Conservation (phyloP, 768 basidiomycete species). For the Rhizopogon salebrosus region DNA sequence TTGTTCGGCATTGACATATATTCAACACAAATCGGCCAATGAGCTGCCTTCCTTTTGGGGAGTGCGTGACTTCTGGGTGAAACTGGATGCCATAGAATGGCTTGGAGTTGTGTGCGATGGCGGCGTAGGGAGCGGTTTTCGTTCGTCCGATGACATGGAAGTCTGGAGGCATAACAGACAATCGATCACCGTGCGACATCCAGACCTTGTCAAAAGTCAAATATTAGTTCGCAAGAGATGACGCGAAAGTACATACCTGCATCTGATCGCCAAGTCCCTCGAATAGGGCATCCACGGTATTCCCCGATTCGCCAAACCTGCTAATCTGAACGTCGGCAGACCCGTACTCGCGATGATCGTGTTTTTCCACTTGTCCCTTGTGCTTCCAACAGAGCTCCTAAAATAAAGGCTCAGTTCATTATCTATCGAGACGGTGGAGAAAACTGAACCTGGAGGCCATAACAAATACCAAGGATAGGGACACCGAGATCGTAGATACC, state of each 20-base stretch:
- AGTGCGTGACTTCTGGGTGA: conserved; percentile 98
- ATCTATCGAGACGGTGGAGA: neutral
- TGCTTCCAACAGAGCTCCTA: conserved; percentile 93
- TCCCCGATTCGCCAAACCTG: conserved; percentile 46
- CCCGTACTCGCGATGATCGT: conserved; percentile 94
- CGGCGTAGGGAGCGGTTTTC: conserved; percentile 83
- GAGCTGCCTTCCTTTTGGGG: conserved; percentile 82
- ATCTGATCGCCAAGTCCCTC: conserved; percentile 83
- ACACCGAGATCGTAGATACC: conserved; percentile 83
- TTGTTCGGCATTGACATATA: conserved; percentile 74
- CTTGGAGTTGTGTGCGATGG: conserved; percentile 85
- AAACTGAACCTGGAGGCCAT: conserved; percentile 79
- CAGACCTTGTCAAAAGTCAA: conserved; percentile 64
- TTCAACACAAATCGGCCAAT: conserved; percentile 79
- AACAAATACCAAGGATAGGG: conserved; percentile 95
- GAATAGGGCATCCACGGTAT: conserved; percentile 70
- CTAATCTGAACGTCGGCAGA: conserved; percentile 76
- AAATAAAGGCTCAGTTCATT: neutral
- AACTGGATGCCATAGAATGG: conserved; percentile 97
- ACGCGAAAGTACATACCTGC: conserved; percentile 49
- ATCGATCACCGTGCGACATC: conserved; percentile 99
- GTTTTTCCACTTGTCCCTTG: conserved; percentile 78
- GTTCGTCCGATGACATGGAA: conserved; percentile 91
- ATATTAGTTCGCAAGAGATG: neutral
- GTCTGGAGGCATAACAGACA: conserved; percentile 71